Evolutionary conservation across 2,329 filamentous ascomycete genomes (phyloP), one percentile per base, ranked within the genome.

Genomic region (Paraphoma sp.): DNA sequence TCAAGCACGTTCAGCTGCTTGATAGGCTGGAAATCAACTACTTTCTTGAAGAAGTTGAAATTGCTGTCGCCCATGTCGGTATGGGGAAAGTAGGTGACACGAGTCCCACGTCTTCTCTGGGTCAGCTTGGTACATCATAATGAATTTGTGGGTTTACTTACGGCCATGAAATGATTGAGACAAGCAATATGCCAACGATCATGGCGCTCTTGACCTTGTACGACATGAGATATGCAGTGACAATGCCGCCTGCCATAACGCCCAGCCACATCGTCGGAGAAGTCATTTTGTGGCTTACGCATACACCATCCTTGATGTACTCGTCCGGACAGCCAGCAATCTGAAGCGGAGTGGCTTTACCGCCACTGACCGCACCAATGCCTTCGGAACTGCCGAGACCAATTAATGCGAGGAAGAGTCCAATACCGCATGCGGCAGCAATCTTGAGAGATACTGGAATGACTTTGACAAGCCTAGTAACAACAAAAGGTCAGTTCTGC

Each of bases 151-250:
- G 23, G 5, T 23, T 23, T 33, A 72, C 76, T 68, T 66, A 78
- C 3, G 92, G 92, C 92, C 92, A 96, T 11, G 91, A 96, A 69
- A 94, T 91, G 73, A 96, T 89, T 59, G 89, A 92, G 49, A 96
- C 91, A 14, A 96, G 83, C 16, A 93, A 75, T 61, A 96, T 95
- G 33, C 92, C 92, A 45, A 86, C 84, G 62, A 96, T 91, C 71
- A 96, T 90, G 52, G 92, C 92, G 56, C 91, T 92, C 78, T 94
- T 94, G 75, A 96, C 86, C 43, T 91, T 89, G 76, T 91, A 96
- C 79, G 93, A 85, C 88, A 94, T 90, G 48, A 96, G 80, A 58
- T 94, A 81, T 11, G 89, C 88, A 1, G 92, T 96, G 45, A 96
- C 77, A 57, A 96, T 84, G 47, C 92, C 91, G 23, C 92, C 91